Evolutionary conservation across 208 protist genomes (phyloP).

Genomic region (Crithidia expoeki): DNA sequence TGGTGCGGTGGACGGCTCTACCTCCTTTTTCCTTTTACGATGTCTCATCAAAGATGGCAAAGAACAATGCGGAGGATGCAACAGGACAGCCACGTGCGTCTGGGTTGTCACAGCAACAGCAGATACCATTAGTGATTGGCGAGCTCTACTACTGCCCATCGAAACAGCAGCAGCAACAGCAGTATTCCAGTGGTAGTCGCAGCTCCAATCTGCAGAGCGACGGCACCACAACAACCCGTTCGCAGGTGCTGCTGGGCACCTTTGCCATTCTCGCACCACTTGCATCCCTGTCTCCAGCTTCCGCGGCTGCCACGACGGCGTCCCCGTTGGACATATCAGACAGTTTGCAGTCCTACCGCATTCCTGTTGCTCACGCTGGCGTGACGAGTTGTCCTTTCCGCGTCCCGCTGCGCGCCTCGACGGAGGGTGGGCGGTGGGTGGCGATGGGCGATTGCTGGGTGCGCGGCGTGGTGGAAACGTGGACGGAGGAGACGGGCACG

Average conservation of each 20-base stretch:
- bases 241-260: constrained; percentile 10
- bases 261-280: constrained; percentile 11
- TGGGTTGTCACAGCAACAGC: not conserved
- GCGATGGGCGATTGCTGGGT: constrained; percentile 18
- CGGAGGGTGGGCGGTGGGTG: constrained; percentile 13
- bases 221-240: not conserved
- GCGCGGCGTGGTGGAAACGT: constrained; percentile 21
- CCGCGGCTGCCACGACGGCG: not conserved
- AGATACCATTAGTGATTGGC: constrained; percentile 1
- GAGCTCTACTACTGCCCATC: constrained; percentile 10
- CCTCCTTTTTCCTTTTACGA: constrained; percentile 12
- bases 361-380: not conserved
- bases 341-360: not conserved
- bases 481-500: not conserved
- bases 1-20: constrained; percentile 12
- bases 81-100: not conserved
- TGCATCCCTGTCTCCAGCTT: too few relatives aligned
- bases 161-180: too few relatives aligned
- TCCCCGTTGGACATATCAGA: not conserved
- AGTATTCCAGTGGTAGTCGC: too few relatives aligned
- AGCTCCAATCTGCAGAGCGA: not conserved
- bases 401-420: constrained; percentile 5
- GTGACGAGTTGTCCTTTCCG: constrained; percentile 3
- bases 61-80: not conserved
- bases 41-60: not conserved